These are phyloP conservation scores for Sisymbrium irio DNA, from an alignment of 345 rosid genomes.

Conservation along the genomic window DNA sequence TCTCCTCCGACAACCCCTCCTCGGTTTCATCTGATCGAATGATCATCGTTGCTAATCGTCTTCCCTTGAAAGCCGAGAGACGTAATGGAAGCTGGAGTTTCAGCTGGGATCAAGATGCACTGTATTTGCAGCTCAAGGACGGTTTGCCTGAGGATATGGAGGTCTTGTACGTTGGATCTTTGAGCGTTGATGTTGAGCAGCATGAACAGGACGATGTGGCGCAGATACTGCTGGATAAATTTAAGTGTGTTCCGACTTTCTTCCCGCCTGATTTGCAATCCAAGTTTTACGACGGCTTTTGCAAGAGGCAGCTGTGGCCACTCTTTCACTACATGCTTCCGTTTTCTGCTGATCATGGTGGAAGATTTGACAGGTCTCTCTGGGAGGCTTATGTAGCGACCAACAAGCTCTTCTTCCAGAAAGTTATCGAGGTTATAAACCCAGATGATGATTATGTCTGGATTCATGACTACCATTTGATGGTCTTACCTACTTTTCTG, in stretches of 20 bases:
- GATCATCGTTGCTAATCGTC: slow-evolving; percentile 41
- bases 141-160: slow-evolving; percentile 47
- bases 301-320: slow-evolving; percentile 43
- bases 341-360: slow-evolving; percentile 41
- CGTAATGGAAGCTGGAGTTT: slow-evolving; percentile 38
- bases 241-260: slow-evolving; percentile 38
- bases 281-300: slow-evolving; percentile 35
- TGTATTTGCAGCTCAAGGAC: slow-evolving; percentile 38
- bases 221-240: slow-evolving; percentile 37
- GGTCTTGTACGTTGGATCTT: slow-evolving; percentile 38
- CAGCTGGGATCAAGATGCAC: slow-evolving; percentile 38
- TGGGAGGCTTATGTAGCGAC: slow-evolving; percentile 41
- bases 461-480: slow-evolving; percentile 44
- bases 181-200: slow-evolving; percentile 36
- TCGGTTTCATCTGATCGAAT: slow-evolving; percentile 37
- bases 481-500: slow-evolving; percentile 39
- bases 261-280: slow-evolving; percentile 40
- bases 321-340: slow-evolving; percentile 42
- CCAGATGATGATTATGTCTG: slow-evolving; percentile 43
- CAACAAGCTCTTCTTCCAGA: slow-evolving; percentile 40
- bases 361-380: slow-evolving; percentile 42
- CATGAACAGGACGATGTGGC: slow-evolving; percentile 40
- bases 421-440: slow-evolving; percentile 36
- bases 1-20: slow-evolving; percentile 38
- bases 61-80: slow-evolving; percentile 37